Percentiles rank a stretch among this genome's conserved stretches.
Conservation (phyloP, 148 eudicot species). For the Vaccinium macrocarpon region DNA sequence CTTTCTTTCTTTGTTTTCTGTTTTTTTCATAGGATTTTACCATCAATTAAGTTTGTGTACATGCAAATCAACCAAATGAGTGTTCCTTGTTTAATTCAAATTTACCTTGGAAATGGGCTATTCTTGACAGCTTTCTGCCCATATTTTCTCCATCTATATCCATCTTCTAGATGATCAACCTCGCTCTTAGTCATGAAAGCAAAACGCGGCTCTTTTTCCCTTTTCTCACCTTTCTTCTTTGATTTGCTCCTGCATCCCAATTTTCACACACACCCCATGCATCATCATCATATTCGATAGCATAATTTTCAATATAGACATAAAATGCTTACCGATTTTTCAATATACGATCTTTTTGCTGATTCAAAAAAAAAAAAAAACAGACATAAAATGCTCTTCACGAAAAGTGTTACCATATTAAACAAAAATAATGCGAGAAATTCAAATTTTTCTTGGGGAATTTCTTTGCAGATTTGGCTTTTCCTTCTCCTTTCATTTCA, state of each 20-base stretch:
- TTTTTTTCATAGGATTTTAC: background rate
- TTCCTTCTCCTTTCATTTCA: background rate
- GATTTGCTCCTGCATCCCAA: conserved; percentile 28
- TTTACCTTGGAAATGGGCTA: conserved; percentile 33
- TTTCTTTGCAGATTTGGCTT: background rate
- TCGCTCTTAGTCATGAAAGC: conserved; percentile 69
- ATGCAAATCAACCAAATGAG: background rate
- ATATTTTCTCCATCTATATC: conserved; percentile 15
- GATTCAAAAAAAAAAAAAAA: too few species aligned
- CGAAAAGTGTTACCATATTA: background rate
- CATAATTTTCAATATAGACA: background rate
- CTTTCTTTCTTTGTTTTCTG: too few species aligned
- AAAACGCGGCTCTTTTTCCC: conserved; percentile 42
- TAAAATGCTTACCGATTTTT: background rate
- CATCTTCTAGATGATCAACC: conserved; percentile 65
- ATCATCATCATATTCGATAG: background rate
- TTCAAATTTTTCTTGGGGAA: background rate
- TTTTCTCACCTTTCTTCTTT: conserved; percentile 50
- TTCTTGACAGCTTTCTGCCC: background rate
- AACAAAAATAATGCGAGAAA: background rate
- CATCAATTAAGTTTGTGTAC: background rate
- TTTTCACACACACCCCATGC: background rate
- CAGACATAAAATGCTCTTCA: background rate
- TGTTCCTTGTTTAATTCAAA: conserved; percentile 7
- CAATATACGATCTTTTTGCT: too few species aligned